Base-by-base conservation (phyloP, 495 filamentous ascomycete species). In the Neurospora tetrasperma region DNA sequence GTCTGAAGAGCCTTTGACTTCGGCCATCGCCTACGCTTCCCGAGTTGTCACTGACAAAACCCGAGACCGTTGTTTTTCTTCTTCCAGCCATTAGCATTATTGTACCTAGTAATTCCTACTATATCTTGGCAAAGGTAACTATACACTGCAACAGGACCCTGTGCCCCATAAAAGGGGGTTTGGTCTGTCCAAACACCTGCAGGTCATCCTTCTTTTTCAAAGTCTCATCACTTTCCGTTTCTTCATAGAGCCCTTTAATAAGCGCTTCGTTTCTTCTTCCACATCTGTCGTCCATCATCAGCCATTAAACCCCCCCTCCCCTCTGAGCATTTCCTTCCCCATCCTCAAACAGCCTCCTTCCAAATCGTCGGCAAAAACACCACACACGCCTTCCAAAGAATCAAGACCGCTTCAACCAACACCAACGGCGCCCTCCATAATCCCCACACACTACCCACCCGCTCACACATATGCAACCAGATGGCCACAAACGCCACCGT, bases 321-420 rank as follows among this genome's bases (percentile, higher is more conserved):
- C 59, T 35, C 9, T 39, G n/a, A 10, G 2, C 42, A 16, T 14
- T 18, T n/a, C 62, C 9, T 10, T 11, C 40, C 40, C 1, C 2
- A 11, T 11, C 40, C 54, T 70, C 72, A 78, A 69, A n/a, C 11
- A 59, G 70, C 70, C 83, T 93, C 91, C 7, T 84, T 82, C 74
- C 86, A 88, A 73, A 97, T 91, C 75, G 93, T 94, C 4, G 94
- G 94, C 78, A 96, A 88, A 73, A 98, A 92, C 39, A 97, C 95
- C 59, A 93, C 82, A 76, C 93, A 96, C 4, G 94, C 94, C 73
- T 90, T 97, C 87, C 89, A 95, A 74, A 97, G 90, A 71, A 98
- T 89, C 74, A 87, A 81, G 9, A 92, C 75, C 42, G 88, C 88
- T 76, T 88, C 85, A 73, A 89, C 76, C 5, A 92, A 72, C 46